These are phyloP conservation scores for Hippophae gyantsensis DNA, from an alignment of 306 rosid genomes.

Conservation along the genomic window DNA sequence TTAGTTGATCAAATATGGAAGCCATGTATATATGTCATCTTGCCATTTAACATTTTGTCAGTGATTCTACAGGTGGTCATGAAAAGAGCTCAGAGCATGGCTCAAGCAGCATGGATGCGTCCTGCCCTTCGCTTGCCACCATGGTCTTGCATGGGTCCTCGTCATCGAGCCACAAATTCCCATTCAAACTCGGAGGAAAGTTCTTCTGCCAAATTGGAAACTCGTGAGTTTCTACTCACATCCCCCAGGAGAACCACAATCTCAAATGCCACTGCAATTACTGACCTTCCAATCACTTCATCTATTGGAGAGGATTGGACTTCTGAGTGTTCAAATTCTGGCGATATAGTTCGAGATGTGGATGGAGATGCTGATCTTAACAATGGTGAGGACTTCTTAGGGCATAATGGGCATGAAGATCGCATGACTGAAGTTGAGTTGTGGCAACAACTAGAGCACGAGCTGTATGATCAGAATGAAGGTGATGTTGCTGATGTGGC, in stretches of 20 bases:
- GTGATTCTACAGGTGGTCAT: constrained; percentile 58
- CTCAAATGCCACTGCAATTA: constrained; percentile 16
- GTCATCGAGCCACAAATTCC: constrained; percentile 42
- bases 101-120: constrained; percentile 93
- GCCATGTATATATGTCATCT: constrained; percentile 1
- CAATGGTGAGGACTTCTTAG: constrained; percentile 30
- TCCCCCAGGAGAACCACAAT: constrained; percentile 34
- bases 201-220: constrained; percentile 22
- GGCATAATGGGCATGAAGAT: constrained; percentile 42
- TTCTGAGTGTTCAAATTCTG: constrained; percentile 38
- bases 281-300: constrained; percentile 52
- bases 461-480: constrained; percentile 47
- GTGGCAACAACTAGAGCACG: constrained; percentile 91
- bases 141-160: constrained; percentile 92
- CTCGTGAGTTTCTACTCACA: constrained; percentile 38
- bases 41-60: constrained; percentile 4
- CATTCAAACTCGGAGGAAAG: constrained; percentile 28
- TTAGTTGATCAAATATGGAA: too few species aligned
- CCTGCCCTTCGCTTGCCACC: constrained; percentile 63
- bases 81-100: constrained; percentile 93
- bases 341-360: constrained; percentile 26
- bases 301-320: constrained; percentile 56
- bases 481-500: constrained; percentile 48
- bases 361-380: constrained; percentile 22
- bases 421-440: constrained; percentile 70